phyloP scores from a whole-genome alignment of 108 stramenopile genomes.

The Nannochloropsis salina region DNA sequence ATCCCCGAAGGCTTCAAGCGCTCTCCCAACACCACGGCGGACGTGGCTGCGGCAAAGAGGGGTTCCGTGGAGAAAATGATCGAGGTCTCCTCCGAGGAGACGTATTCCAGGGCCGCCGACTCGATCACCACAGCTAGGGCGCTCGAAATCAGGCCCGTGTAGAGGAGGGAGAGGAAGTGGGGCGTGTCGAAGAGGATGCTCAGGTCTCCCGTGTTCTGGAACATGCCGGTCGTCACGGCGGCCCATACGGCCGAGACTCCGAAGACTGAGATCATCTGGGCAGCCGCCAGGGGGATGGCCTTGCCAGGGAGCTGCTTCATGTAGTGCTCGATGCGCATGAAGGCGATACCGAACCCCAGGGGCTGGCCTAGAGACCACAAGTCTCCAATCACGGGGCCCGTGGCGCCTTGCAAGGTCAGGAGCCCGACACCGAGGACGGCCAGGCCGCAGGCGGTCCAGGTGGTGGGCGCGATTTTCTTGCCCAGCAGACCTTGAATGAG shows the following conservation, averaged over 20 bases:
- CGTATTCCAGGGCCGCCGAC: constrained; percentile 71
- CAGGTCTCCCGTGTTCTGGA: constrained; percentile 17
- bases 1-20: constrained; percentile 53
- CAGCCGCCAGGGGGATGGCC: constrained; percentile 64
- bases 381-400: constrained; percentile 31
- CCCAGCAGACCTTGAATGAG: constrained; percentile 30
- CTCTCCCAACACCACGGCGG: constrained; percentile 69
- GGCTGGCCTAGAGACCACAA: constrained; percentile 50
- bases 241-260: constrained; percentile 50
- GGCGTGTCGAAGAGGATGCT: constrained; percentile 28
- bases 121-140: constrained; percentile 83
- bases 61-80: constrained; percentile 85
- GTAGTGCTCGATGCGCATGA: constrained; percentile 68
- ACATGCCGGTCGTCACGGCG: background rate
- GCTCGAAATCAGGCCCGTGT: constrained; percentile 81
- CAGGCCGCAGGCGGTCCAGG: constrained; percentile 46
- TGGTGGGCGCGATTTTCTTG: constrained; percentile 30
- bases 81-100: constrained; percentile 71
- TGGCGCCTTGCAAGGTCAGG: constrained; percentile 60
- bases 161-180: constrained; percentile 55
- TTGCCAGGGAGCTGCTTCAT: constrained; percentile 64
- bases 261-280: constrained; percentile 68
- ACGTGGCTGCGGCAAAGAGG: constrained; percentile 74
- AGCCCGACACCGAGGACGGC: constrained; percentile 75
- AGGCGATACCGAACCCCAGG: constrained; percentile 70